Conservation (phyloP, 2,329 filamentous ascomycete species). For the Beauveria medogensis region DNA sequence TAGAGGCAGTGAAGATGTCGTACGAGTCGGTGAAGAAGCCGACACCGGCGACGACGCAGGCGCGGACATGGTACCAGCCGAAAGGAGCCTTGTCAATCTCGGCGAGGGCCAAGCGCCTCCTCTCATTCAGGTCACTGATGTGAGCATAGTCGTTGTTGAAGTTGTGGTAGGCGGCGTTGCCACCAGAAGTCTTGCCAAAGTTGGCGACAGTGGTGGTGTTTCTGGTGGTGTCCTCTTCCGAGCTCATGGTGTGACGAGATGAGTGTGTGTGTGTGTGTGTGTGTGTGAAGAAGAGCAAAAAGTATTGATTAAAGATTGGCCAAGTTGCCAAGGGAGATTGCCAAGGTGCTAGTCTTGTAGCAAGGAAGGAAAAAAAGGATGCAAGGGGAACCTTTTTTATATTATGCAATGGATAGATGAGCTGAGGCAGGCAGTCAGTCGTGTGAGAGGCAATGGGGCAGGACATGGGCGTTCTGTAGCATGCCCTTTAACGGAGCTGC, state of each 20-base stretch:
- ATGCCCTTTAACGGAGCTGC: not conserved
- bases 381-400: slow-evolving; percentile 4
- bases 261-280: too few relatives aligned
- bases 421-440: not conserved
- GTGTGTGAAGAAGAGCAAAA: not conserved
- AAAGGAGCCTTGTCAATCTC: slow-evolving; percentile 78
- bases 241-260: not conserved
- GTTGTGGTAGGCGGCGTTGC: slow-evolving; percentile 67
- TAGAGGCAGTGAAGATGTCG: slow-evolving; percentile 70
- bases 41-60: slow-evolving; percentile 69
- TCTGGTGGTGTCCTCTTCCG: slow-evolving; percentile 1
- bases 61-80: slow-evolving; percentile 76
- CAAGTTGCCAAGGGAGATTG: slow-evolving; percentile 7
- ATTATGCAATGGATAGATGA: slow-evolving; percentile 2
- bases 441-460: not conserved
- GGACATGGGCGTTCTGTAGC: not conserved
- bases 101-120: slow-evolving; percentile 68
- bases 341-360: slow-evolving; percentile 4
- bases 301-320: not conserved
- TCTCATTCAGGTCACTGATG: slow-evolving; percentile 66
- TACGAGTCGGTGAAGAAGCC: slow-evolving; percentile 88
- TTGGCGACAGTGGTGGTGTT: slow-evolving; percentile 14
- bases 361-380: not conserved
- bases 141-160: slow-evolving; percentile 65
- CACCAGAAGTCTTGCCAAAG: slow-evolving; percentile 46